Evolutionary conservation across 139 green algal genomes (phyloP).

Genomic region (Tetraselmis chui): DNA sequence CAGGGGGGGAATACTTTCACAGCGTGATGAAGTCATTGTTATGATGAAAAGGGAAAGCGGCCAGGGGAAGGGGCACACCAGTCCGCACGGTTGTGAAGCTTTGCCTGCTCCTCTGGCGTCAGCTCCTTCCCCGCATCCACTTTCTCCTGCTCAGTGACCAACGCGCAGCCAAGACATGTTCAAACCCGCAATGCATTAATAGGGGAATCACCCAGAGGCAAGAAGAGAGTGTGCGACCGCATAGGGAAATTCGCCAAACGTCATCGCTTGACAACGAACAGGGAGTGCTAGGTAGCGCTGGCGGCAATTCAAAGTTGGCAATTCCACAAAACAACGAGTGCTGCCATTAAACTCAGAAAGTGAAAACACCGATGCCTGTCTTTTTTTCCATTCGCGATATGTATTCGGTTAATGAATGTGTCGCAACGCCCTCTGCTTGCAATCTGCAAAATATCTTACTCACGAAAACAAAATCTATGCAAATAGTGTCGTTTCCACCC

Average conservation of each 20-base stretch:
- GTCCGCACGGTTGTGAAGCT: conserved; percentile 24
- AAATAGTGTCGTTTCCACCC: background rate
- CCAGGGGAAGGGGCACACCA: conserved; percentile 18
- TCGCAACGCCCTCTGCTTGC: too few relatives aligned
- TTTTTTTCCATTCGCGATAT: too few relatives aligned
- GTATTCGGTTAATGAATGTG: too few relatives aligned
- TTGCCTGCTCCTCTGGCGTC: conserved; percentile 36
- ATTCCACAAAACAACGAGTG: too few relatives aligned
- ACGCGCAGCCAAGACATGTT: background rate
- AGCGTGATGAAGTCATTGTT: background rate
- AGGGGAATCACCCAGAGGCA: too few relatives aligned
- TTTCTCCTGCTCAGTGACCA: conserved; percentile 18
- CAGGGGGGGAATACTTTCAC: background rate
- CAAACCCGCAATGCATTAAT: background rate
- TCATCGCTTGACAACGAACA: too few relatives aligned
- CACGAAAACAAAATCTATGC: background rate
- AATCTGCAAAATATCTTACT: background rate
- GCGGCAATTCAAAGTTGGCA: too few relatives aligned
- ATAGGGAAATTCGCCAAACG: too few relatives aligned
- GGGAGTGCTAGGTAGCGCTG: too few relatives aligned
- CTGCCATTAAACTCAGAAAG: too few relatives aligned
- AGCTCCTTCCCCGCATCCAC: conserved; percentile 24
- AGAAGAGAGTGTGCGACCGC: background rate
- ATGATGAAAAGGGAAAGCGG: background rate
- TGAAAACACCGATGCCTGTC: too few relatives aligned